Conservation (phyloP, 1,139 yeast genomes). For the Magnusiomyces magnusii region DNA sequence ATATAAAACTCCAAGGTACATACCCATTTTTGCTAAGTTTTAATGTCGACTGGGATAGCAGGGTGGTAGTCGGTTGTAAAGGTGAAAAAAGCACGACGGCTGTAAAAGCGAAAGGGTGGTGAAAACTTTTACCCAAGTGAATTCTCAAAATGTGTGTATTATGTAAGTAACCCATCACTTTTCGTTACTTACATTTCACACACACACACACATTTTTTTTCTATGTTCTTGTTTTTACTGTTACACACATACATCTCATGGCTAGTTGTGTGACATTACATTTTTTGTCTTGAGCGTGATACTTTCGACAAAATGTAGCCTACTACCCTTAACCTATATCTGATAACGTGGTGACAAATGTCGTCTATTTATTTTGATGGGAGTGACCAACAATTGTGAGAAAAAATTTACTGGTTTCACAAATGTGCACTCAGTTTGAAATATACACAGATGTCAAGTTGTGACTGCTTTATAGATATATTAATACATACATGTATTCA, state of each 20-base stretch:
- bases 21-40: not conserved
- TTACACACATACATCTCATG: too few species aligned
- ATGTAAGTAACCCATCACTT: not conserved
- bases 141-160: not conserved
- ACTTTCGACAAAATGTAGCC: not conserved
- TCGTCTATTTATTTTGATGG: too few species aligned
- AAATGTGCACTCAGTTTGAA: too few species aligned
- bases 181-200: not conserved
- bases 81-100: not conserved
- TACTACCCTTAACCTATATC: not conserved
- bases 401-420: too few species aligned
- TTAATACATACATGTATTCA: not conserved
- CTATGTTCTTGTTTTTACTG: too few species aligned
- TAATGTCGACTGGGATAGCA: not conserved
- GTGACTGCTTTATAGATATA: not conserved
- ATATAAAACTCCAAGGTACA: too few species aligned
- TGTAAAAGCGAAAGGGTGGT: not conserved
- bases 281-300: not conserved
- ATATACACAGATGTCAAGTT: not conserved
- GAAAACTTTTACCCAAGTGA: not conserved
- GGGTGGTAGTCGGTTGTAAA: not conserved
- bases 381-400: too few species aligned
- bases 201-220: not conserved
- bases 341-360: not conserved
- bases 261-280: not conserved